A percentile compares a stretch with the other conserved stretches of the same genome.
Evolutionary conservation across 2,329 filamentous ascomycete genomes (phyloP).

Genomic region (Xylaria sp.): DNA sequence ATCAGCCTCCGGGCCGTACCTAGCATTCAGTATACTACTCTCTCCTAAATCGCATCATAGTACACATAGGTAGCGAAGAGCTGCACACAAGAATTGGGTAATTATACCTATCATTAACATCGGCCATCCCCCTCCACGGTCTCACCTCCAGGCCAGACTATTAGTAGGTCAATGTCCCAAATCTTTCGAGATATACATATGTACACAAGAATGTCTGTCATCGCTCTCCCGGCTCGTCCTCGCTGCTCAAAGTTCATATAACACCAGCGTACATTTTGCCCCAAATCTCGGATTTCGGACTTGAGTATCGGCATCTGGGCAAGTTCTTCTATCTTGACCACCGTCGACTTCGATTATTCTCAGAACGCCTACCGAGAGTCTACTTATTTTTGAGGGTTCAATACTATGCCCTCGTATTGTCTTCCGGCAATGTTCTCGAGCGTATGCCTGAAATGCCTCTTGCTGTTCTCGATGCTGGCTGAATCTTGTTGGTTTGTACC

Average conservation of each 20-base stretch:
- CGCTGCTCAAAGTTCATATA: slow-evolving; percentile 21
- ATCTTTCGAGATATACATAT: slow-evolving; percentile 47
- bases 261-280: slow-evolving; percentile 29
- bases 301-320: neutral
- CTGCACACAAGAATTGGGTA: neutral
- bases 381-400: slow-evolving; percentile 64
- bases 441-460: slow-evolving; percentile 93
- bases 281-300: slow-evolving; percentile 4
- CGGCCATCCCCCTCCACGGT: slow-evolving; percentile 12
- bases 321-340: neutral
- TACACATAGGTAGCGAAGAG: neutral
- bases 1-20: no score
- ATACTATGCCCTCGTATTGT: slow-evolving; percentile 92
- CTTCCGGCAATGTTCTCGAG: slow-evolving; percentile 91
- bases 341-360: neutral
- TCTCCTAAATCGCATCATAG: neutral
- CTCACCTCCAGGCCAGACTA: slow-evolving; percentile 27
- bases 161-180: slow-evolving; percentile 32
- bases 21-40: no score
- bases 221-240: slow-evolving; percentile 19
- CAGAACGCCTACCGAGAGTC: neutral
- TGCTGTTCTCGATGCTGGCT: slow-evolving; percentile 85
- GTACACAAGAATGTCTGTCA: slow-evolving; percentile 43
- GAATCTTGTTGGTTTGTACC: slow-evolving; percentile 85
- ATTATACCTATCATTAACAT: slow-evolving; percentile 32